Conservation (phyloP, 139 green algal species). For the Pleodorina starrii region DNA sequence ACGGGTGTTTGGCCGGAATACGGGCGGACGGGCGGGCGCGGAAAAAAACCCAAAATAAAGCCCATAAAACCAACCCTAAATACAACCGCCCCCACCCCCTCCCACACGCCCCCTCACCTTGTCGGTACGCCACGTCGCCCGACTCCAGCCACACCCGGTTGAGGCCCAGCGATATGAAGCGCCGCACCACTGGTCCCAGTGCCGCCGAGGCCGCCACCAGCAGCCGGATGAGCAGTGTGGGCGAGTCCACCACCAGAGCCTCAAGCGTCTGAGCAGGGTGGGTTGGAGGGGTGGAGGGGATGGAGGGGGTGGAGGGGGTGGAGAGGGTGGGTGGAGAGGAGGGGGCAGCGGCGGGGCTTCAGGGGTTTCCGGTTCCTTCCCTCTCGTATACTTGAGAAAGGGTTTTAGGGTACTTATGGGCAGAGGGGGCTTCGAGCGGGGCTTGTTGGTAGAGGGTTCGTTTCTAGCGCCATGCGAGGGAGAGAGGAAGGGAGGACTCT, state of each 20-base stretch:
- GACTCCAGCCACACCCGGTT: slow-evolving; percentile 82
- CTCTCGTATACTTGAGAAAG: too few species aligned
- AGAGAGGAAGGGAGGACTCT: too few species aligned
- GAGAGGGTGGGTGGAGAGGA: too few species aligned
- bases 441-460: too few species aligned
- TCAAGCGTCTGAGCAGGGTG: not conserved
- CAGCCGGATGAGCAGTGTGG: slow-evolving; percentile 65
- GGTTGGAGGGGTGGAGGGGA: not conserved
- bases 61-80: not conserved
- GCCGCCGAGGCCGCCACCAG: slow-evolving; percentile 71
- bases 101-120: slow-evolving; percentile 39
- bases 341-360: too few species aligned
- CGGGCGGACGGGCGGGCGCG: too few species aligned
- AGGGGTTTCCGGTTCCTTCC: too few species aligned
- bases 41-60: not conserved
- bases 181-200: slow-evolving; percentile 75
- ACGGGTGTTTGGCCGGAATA: too few species aligned
- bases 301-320: too few species aligned
- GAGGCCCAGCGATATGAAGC: slow-evolving; percentile 83
- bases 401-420: too few species aligned
- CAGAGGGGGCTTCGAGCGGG: too few species aligned
- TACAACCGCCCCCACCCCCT: not conserved
- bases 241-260: slow-evolving; percentile 30
- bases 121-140: slow-evolving; percentile 77
- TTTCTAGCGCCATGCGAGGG: too few species aligned